Percentiles rank a stretch among this genome's conserved stretches.
Evolutionary conservation across 306 rosid genomes (phyloP).

Genomic region (Neltuma alba): DNA sequence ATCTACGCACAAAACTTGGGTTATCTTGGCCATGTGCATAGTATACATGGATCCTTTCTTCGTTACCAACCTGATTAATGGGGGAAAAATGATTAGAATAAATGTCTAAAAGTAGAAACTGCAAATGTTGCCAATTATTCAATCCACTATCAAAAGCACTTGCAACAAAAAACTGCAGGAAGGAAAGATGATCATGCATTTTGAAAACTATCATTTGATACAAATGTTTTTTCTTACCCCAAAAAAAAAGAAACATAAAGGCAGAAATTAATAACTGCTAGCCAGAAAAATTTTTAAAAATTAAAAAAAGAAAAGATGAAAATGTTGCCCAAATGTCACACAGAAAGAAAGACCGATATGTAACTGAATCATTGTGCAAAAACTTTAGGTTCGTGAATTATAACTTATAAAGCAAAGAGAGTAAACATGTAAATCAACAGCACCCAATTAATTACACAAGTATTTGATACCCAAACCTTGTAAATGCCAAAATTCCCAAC

Average conservation of each 20-base stretch:
- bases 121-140: slow-evolving; percentile 6
- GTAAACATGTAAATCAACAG: slow-evolving; percentile 8
- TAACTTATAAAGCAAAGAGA: slow-evolving; percentile 23
- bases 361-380: slow-evolving; percentile 9
- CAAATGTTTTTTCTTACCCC: background rate
- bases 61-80: slow-evolving; percentile 79
- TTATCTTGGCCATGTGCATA: slow-evolving; percentile 92
- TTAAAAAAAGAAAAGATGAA: background rate
- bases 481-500: slow-evolving; percentile 15
- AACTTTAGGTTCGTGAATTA: background rate
- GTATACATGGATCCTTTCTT: slow-evolving; percentile 95
- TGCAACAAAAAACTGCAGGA: slow-evolving; percentile 24
- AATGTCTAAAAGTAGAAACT: slow-evolving; percentile 25
- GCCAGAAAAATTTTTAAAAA: background rate
- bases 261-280: background rate
- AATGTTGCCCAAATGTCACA: background rate
- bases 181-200: slow-evolving; percentile 30
- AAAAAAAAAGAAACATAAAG: slow-evolving; percentile 14
- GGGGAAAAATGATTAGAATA: slow-evolving; percentile 18
- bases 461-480: slow-evolving; percentile 3
- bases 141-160: slow-evolving; percentile 25
- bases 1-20: slow-evolving; percentile 80
- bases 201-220: slow-evolving; percentile 10
- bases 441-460: slow-evolving; percentile 2
- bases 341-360: slow-evolving; percentile 23